Evolutionary conservation across 495 filamentous ascomycete species (phyloP).

Genomic region (Cudoniella acicularis): DNA sequence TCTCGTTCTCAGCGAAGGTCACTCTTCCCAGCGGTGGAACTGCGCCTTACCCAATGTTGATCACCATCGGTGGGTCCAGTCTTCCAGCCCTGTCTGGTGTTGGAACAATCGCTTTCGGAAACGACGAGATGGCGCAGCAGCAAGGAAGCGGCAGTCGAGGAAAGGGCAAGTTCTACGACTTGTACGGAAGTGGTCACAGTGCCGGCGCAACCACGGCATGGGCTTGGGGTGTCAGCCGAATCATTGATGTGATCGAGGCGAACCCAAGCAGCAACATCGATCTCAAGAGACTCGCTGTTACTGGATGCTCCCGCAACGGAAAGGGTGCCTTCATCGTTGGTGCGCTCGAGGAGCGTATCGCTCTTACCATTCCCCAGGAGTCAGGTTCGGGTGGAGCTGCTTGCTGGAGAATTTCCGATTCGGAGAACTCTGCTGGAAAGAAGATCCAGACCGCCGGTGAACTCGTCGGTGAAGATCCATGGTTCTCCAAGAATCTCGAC

Average conservation of each 20-base stretch:
- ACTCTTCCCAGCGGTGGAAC: slow-evolving; percentile 23
- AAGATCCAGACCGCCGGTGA: slow-evolving; percentile 48
- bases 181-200: slow-evolving; percentile 42
- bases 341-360: slow-evolving; percentile 46
- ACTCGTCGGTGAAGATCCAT: slow-evolving; percentile 49
- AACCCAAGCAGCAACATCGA: slow-evolving; percentile 40
- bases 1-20: slow-evolving; percentile 42
- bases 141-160: slow-evolving; percentile 34
- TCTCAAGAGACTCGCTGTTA: slow-evolving; percentile 42
- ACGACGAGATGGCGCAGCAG: slow-evolving; percentile 45
- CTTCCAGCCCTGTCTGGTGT: slow-evolving; percentile 44
- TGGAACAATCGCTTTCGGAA: slow-evolving; percentile 45
- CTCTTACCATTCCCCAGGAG: slow-evolving; percentile 50
- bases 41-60: slow-evolving; percentile 44
- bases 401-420: slow-evolving; percentile 48
- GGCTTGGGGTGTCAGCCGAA: slow-evolving; percentile 49
- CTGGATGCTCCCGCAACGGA: slow-evolving; percentile 51
- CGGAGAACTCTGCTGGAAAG: slow-evolving; percentile 37
- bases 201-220: slow-evolving; percentile 48
- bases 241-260: slow-evolving; percentile 49
- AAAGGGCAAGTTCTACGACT: slow-evolving; percentile 44
- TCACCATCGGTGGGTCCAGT: slow-evolving; percentile 40
- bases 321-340: slow-evolving; percentile 52
- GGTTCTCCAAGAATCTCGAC: slow-evolving; percentile 45
- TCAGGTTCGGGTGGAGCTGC: slow-evolving; percentile 45